Evolutionary conservation across 495 filamentous ascomycete genomes (phyloP).

Genomic region (Penicillium paradoxum): DNA sequence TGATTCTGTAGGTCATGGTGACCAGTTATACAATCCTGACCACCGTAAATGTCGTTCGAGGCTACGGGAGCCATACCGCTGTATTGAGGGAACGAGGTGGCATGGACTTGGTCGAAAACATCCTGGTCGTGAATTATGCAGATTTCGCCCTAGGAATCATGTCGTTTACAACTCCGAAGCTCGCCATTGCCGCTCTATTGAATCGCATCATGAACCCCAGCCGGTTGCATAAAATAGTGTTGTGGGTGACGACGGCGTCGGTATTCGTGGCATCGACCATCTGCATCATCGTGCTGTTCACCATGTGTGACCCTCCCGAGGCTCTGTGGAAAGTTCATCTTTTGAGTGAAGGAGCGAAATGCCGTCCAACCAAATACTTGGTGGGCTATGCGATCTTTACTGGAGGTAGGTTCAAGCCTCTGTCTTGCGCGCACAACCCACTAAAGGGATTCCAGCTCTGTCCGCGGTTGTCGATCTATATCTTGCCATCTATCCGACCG

Average conservation of each 20-base stretch:
- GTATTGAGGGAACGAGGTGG: not conserved
- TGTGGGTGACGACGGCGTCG: constrained; percentile 29
- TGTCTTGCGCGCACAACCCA: not conserved
- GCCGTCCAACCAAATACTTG: constrained; percentile 29
- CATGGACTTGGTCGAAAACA: constrained; percentile 3
- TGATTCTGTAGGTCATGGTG: constrained; percentile 12
- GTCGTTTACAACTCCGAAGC: constrained; percentile 40
- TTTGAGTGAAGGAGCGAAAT: constrained; percentile 23
- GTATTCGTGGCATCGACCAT: constrained; percentile 16
- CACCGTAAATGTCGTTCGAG: constrained; percentile 18
- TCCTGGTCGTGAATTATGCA: constrained; percentile 30
- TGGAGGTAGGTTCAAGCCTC: constrained; percentile 17
- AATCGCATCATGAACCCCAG: constrained; percentile 34
- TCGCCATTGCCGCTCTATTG: constrained; percentile 36
- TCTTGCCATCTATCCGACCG: constrained; percentile 43
- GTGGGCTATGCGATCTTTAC: constrained; percentile 33
- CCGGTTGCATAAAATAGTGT: constrained; percentile 15
- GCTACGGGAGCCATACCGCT: constrained; percentile 20
- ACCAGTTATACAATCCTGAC: constrained; percentile 19
- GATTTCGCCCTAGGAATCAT: constrained; percentile 35
- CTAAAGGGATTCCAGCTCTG: constrained; percentile 1
- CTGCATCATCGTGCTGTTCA: constrained; percentile 32
- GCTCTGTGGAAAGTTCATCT: constrained; percentile 39
- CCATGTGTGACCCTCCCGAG: constrained; percentile 35
- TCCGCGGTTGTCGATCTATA: constrained; percentile 44